A percentile compares a stretch with the other conserved stretches of the same genome.
These are phyloP conservation scores for Fraxinus angustifolia DNA, from an alignment of 305 asterid species.

Conservation along the genomic window DNA sequence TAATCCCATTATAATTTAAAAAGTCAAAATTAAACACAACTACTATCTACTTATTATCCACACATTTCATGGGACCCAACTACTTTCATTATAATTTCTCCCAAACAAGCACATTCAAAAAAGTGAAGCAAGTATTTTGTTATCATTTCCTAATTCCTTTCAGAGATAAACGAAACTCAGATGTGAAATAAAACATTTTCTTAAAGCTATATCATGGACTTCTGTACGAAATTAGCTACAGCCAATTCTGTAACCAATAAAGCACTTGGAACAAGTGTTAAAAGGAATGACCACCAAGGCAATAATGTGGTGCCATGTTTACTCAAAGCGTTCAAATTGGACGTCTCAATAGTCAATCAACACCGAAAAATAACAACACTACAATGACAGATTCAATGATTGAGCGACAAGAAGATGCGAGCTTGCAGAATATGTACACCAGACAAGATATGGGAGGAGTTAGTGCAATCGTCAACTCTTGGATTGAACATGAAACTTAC, in stretches of 20 bases:
- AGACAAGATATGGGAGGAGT: neutral
- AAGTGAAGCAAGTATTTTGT: neutral
- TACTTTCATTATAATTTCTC: neutral
- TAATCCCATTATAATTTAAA: neutral
- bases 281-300: neutral
- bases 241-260: neutral
- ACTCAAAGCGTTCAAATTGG: neutral
- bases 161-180: neutral
- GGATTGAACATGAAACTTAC: constrained; percentile 51
- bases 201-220: neutral
- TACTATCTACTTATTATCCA: neutral
- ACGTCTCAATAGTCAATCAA: neutral
- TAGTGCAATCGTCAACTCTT: constrained; percentile 9
- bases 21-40: neutral
- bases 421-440: neutral
- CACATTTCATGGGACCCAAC: neutral
- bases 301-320: neutral
- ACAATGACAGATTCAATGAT: neutral
- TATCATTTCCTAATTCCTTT: neutral
- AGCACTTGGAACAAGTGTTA: neutral
- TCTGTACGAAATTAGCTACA: neutral
- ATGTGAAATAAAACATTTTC: neutral
- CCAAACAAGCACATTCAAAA: neutral
- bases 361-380: neutral
- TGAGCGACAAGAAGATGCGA: constrained; percentile 11